Base-by-base conservation (phyloP, 176 grass and related monocot genomes). In the Juncus effusus region DNA sequence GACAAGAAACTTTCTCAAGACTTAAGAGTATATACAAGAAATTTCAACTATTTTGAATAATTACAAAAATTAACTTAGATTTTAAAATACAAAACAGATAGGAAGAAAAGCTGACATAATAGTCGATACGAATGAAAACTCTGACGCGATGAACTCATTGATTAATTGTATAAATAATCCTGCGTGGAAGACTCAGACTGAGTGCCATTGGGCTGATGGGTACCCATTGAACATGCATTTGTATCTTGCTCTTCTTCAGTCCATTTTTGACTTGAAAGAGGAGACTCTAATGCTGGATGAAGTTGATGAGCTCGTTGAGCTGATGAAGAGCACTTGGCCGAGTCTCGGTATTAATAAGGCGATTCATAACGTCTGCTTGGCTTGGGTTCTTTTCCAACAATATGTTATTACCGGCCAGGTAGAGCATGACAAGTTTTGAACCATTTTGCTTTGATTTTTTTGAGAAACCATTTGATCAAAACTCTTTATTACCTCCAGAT, bases 151-250 rank as follows among this genome's bases (percentile, higher is more conserved):
- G 80, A 82, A 85, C 13, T 42, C 57, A 2, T 78, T 97, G n/a
- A 70, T 53, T 69, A 81, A 63, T 74, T 69, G 82, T 59, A 82
- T 97, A 36, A 66, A 81, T 13, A 74, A 87, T 44, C 77, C 92
- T 3, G 82, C 88, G 2, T 92, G 94, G 94, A 75, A 77, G 35
- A 62, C 78, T 36, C 42, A 50, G 16, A 16, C 42, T 7, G 54
- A 77, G 59, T 82, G 85, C 68, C 94, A 92, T 56, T 97, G 94
- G 94, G 94, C 85, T 41, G 83, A 97, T 3, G 94, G 88, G 52
- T 92, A 86, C 77, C 85, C 94, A 2, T 74, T 97, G 13, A 97
- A 89, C 57, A 56, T 89, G 35, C 73, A 86, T 81, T 86, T 97
- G 61, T 97, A 92, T 53, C 66, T 79, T 3, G 67, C 83, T 47